phyloP scores from a whole-genome alignment of 306 rosid species.

The Cucumis hystrix region DNA sequence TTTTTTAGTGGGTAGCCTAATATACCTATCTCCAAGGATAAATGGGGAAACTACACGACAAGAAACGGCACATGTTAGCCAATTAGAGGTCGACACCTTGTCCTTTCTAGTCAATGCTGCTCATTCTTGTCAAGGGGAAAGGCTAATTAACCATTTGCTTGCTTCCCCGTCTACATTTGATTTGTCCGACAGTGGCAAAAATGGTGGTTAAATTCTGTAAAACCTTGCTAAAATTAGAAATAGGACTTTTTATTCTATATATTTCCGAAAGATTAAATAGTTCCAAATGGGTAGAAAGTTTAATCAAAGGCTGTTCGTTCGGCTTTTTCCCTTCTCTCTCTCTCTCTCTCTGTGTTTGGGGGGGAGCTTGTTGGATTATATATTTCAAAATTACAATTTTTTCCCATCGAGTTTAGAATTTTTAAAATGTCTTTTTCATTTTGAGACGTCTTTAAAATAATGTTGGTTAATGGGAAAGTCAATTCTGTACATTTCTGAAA shows the following conservation, averaged over 20 bases:
- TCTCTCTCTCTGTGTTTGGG: neutral
- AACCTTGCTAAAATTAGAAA: neutral
- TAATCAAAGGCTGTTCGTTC: neutral
- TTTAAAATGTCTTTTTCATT: neutral
- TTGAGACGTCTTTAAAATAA: neutral
- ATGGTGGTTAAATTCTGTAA: neutral
- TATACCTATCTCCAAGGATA: slow-evolving; percentile 10
- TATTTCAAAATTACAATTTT: neutral
- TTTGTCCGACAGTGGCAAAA: neutral
- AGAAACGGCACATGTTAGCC: slow-evolving; percentile 12
- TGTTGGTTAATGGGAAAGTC: neutral
- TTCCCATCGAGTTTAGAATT: neutral
- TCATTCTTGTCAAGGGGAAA: neutral
- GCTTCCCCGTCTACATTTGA: neutral
- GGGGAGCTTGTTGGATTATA: neutral
- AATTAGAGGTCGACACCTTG: slow-evolving; percentile 8
- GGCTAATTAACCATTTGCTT: neutral
- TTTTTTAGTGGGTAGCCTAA: slow-evolving; percentile 12
- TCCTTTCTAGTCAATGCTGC: neutral
- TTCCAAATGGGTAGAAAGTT: neutral
- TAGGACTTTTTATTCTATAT: neutral
- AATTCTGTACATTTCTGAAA: slow-evolving; percentile 6
- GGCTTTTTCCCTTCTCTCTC: neutral
- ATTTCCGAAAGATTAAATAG: neutral
- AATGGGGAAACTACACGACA: slow-evolving; percentile 5